Base-by-base conservation (phyloP, 2,329 filamentous ascomycete genomes). In the Fusarium subglutinans region DNA sequence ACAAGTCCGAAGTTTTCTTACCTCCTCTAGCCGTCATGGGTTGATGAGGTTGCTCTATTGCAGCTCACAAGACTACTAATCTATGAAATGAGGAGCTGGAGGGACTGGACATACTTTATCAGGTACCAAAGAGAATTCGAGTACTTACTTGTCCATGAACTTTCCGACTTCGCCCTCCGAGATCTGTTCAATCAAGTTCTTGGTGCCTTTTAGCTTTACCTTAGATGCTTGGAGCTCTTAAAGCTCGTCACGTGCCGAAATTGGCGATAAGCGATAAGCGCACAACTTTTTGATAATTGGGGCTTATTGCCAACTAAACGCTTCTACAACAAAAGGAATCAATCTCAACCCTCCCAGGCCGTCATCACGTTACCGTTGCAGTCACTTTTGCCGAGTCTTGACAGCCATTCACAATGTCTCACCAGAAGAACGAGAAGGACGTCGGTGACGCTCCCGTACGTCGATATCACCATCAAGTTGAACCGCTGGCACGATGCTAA, bases 381-480 rank as follows among this genome's bases (percentile, higher is more conserved):
- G 83, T 81, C 87, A 90, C 92, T 93, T 68, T 75, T 75, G 73
- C 73, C 92, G 92, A 93, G 93, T 95, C 93, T 89, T 94, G 92
- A 94, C 90, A 91, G 90, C 69, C 78, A 80, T 81, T 80, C 86
- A 93, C 87, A 78, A 97, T 97, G 94, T 96, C 94, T 87, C 96
- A 93, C 92, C 90, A 97, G 87, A 97, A 98, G 92, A 88, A 90
- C 84, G 95, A 98, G 87, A 98, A 98, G 91, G 92, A 95, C 82
- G 93, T 94, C 86, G 93, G 90, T 88, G 95, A 98, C 85, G 92
- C 92, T 86, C 94, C 94, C 84, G 91, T 93, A 89, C 79, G 90
- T 90, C 75, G 45, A 66, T 44, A 40, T 9, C 14, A 20, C 54
- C 38, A 15, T 43, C n/a, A 63, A 33, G 45, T n/a, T 54, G n/a